A percentile compares a stretch with the other conserved stretches of the same genome.
Evolutionary conservation across 106 monocot species (phyloP).

Genomic region (Allium sativum): DNA sequence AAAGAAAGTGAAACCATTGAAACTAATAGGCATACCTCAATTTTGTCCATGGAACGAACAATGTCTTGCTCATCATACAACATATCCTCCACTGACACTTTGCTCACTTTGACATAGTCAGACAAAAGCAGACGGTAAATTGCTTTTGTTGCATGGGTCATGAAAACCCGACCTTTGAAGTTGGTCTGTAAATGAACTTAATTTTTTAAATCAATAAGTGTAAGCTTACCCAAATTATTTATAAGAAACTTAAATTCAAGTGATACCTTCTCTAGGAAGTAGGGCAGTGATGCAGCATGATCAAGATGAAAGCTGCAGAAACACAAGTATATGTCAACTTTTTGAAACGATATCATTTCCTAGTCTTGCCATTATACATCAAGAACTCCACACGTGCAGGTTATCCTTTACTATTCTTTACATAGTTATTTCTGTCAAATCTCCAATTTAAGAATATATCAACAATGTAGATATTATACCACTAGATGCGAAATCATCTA

Average conservation of each 20-base stretch:
- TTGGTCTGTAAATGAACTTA: constrained; percentile 48
- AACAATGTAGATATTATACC: too few relatives aligned
- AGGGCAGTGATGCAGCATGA: constrained; percentile 95
- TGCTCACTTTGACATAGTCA: constrained; percentile 99
- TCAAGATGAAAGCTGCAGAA: constrained; percentile 89
- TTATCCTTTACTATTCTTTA: too few relatives aligned
- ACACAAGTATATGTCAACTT: too few relatives aligned
- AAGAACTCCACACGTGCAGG: too few relatives aligned
- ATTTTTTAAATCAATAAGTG: background rate
- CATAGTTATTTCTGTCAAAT: too few relatives aligned
- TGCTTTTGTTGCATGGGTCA: constrained; percentile 99
- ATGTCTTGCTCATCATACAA: constrained; percentile 92
- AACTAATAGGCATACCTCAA: constrained; percentile 45
- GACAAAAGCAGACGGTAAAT: constrained; percentile 80
- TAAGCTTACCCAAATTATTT: background rate
- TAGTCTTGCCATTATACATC: too few relatives aligned
- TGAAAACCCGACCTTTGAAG: constrained; percentile 83
- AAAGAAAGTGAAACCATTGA: background rate
- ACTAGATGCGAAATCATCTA: too few relatives aligned
- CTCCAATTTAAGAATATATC: too few relatives aligned
- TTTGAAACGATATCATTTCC: too few relatives aligned
- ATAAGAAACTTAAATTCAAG: background rate
- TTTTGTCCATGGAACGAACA: constrained; percentile 87
- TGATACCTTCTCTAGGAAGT: constrained; percentile 92
- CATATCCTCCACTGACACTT: constrained; percentile 99